Conservation (phyloP, 331 rosid genomes). For the Quercus tomentella region DNA sequence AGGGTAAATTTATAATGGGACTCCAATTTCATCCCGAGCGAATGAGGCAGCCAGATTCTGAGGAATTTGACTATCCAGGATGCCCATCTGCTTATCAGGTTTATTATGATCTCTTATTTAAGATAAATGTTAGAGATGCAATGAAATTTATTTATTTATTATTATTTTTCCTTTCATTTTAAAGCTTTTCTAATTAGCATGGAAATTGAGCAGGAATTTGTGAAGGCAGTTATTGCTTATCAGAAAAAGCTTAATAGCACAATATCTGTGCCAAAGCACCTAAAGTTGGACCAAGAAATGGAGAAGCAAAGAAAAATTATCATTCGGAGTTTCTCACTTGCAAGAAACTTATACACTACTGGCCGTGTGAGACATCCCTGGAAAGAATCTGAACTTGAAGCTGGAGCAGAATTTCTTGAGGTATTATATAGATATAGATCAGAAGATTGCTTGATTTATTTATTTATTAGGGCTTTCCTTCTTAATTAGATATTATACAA, state of each 20-base stretch:
- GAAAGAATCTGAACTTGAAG: slow-evolving; percentile 73
- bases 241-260: slow-evolving; percentile 57
- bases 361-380: slow-evolving; percentile 26
- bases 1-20: slow-evolving; percentile 97
- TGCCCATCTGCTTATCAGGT: slow-evolving; percentile 87
- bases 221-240: slow-evolving; percentile 76
- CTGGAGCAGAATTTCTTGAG: slow-evolving; percentile 85
- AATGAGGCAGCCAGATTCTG: slow-evolving; percentile 69
- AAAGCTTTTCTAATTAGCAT: not conserved
- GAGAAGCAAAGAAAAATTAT: slow-evolving; percentile 59
- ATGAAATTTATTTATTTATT: not conserved
- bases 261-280: slow-evolving; percentile 33
- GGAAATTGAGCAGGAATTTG: slow-evolving; percentile 62
- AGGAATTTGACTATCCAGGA: slow-evolving; percentile 82
- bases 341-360: slow-evolving; percentile 51
- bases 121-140: not conserved
- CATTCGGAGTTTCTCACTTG: slow-evolving; percentile 73
- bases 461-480: too few relatives aligned
- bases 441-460: not conserved
- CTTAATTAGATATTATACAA: too few relatives aligned
- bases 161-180: too few relatives aligned
- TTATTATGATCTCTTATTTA: not conserved
- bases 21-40: slow-evolving; percentile 92
- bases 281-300: slow-evolving; percentile 59
- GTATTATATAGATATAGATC: slow-evolving; percentile 23